A percentile compares a stretch with the other conserved stretches of the same genome.
Evolutionary conservation across 148 eudicot genomes (phyloP).

Genomic region (Suaeda aralocaspica): DNA sequence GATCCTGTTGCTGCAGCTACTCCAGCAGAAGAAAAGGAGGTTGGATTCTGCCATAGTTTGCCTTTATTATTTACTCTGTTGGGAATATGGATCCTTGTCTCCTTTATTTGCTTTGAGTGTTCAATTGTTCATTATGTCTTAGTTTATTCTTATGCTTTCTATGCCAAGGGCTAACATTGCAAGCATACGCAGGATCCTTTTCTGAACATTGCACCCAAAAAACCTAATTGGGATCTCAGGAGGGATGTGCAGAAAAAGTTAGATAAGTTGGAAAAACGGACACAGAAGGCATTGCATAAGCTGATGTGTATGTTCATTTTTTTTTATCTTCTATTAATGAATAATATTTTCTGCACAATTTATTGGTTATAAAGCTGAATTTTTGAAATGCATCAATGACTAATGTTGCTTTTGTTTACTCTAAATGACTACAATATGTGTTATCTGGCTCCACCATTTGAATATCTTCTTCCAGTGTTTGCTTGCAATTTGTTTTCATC

Average conservation of each 20-base stretch:
- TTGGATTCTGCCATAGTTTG: constrained; percentile 14
- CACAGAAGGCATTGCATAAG: constrained; percentile 79
- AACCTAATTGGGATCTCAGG: constrained; percentile 95
- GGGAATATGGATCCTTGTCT: background rate
- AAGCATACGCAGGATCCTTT: constrained; percentile 69
- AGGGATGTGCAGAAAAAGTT: constrained; percentile 95
- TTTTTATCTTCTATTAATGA: no score
- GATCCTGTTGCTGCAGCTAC: constrained; percentile 73
- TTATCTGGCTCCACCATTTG: no score
- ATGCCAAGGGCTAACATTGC: constrained; percentile 9
- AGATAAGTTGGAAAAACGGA: constrained; percentile 84
- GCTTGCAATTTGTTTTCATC: no score
- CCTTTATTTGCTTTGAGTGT: background rate
- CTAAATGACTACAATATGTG: no score
- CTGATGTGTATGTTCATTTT: constrained; percentile 56
- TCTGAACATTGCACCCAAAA: constrained; percentile 94
- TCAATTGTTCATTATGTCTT: background rate
- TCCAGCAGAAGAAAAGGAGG: constrained; percentile 80
- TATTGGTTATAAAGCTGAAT: no score
- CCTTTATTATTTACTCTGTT: constrained; percentile 5
- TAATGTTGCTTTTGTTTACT: no score
- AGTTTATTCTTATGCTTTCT: background rate
- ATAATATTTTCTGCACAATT: no score
- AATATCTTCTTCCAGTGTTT: no score
- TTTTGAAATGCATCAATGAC: no score